These are phyloP conservation scores for Albizia julibrissin DNA, from an alignment of 306 rosid species.

Conservation along the genomic window DNA sequence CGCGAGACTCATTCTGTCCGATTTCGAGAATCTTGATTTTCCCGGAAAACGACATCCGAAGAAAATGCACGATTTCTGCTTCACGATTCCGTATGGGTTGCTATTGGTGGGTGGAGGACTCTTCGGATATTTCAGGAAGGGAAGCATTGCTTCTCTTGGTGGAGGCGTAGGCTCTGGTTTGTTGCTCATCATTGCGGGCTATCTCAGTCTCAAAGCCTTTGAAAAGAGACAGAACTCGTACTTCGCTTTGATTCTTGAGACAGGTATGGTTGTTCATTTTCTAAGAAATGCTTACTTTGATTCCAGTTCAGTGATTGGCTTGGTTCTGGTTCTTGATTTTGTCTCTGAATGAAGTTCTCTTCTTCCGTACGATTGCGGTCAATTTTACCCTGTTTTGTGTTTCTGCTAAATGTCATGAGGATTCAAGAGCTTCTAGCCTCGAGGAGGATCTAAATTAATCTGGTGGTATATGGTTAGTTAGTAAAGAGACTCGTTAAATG, in stretches of 20 bases:
- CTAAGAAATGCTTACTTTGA: not conserved
- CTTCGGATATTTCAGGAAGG: slow-evolving; percentile 64
- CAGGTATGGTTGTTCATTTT: slow-evolving; percentile 41
- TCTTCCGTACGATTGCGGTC: not conserved
- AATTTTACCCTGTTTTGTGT: not conserved
- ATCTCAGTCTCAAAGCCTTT: slow-evolving; percentile 77
- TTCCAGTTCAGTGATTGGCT: not conserved
- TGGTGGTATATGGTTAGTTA: not conserved
- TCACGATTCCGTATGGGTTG: slow-evolving; percentile 86
- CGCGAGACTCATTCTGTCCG: not conserved
- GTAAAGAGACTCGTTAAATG: not conserved
- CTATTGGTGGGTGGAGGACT: slow-evolving; percentile 67
- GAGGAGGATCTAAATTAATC: not conserved
- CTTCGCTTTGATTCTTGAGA: slow-evolving; percentile 59
- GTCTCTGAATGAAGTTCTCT: not conserved
- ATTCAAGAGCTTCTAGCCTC: not conserved
- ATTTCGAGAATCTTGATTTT: slow-evolving; percentile 26
- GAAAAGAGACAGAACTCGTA: slow-evolving; percentile 67
- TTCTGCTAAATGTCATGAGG: not conserved
- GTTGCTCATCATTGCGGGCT: slow-evolving; percentile 68
- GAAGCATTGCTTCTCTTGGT: slow-evolving; percentile 72
- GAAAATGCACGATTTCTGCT: slow-evolving; percentile 93
- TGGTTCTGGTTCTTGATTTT: not conserved
- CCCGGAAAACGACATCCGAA: slow-evolving; percentile 32
- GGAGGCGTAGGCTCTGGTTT: slow-evolving; percentile 70